Evolutionary conservation across 1,284 basidiomycete species (phyloP), one percentile per base, ranked within the genome.

Genomic region (Ceratobasidium sp.): DNA sequence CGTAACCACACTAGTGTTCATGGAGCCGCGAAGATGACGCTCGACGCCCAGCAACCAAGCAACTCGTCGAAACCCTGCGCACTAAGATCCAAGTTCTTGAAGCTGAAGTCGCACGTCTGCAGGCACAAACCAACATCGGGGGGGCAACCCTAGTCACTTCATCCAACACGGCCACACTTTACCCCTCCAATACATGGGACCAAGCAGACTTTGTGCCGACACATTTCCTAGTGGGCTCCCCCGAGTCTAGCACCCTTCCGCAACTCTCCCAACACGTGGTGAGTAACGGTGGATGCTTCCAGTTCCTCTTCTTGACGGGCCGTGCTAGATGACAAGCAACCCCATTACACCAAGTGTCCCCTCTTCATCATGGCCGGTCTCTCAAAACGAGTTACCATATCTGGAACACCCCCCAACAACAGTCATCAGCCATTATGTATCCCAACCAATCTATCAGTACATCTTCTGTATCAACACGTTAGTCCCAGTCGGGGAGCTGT

Each of bases 71-170:
- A n/a, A 73, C 58, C 37, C 49, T 73, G n/a, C 46, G 48, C 2
- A 43, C 48, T 24, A 73, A 73, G 43, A 73, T 73, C 7, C 71
- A 62, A 54, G 48, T 73, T 4, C 59, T 73, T 31, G 58, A 73
- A 49, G 58, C 58, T 19, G 59, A 73, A 19, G 31, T 73, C n/a
- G 43, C 58, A 3, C 58, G 54, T 3, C 43, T 72, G n/a, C 37
- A 49, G 19, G 43, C 41, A 2, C 56, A 49, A 24, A 27, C 24
- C 41, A 53, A 34, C n/a, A 19, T 19, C 5, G 46, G 34, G 22
- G 63, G 22, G 8, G 31, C 16, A 31, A 14, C n/a, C 4, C 58
- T n/a, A 49, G 29, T 22, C 6, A 19, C 31, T 53, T 5, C 16
- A 27, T 37, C 63, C 27, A 48, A 48, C 41, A 43, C 27, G n/a